phyloP scores from a whole-genome alignment of 164 flowering plant genomes.

The Tetrastigma voinierianum region DNA sequence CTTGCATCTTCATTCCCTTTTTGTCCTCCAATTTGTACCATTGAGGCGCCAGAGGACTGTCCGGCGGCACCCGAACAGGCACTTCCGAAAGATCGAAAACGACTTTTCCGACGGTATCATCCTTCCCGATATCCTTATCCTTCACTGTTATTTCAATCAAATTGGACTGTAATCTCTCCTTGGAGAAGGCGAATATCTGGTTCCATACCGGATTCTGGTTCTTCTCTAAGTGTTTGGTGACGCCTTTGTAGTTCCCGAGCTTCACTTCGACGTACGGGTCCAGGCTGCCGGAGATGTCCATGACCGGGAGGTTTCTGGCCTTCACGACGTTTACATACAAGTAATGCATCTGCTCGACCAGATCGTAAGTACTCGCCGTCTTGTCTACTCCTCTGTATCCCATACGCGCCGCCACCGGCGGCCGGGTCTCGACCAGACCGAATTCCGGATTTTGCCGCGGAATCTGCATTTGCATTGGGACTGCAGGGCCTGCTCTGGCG shows the following conservation, averaged over 20 bases:
- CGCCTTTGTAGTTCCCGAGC: constrained; percentile 82
- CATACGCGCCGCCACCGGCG: constrained; percentile 69
- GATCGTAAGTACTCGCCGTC: constrained; percentile 61
- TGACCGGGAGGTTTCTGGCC: constrained; percentile 71
- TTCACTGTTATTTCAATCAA: constrained; percentile 61
- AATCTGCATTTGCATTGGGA: constrained; percentile 50
- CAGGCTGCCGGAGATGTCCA: constrained; percentile 69
- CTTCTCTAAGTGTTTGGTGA: constrained; percentile 69
- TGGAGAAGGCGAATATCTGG: constrained; percentile 71
- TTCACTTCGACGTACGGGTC: constrained; percentile 91
- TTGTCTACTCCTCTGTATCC: constrained; percentile 61
- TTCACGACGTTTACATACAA: constrained; percentile 75
- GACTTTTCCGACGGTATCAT: constrained; percentile 71
- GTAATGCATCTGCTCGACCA: constrained; percentile 78
- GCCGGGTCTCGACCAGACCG: constrained; percentile 65
- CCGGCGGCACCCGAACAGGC: constrained; percentile 83
- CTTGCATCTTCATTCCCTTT: constrained; percentile 49
- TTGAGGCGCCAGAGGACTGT: constrained; percentile 85
- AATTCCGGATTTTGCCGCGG: constrained; percentile 52
- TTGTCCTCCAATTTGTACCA: constrained; percentile 76
- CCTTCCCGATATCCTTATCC: constrained; percentile 70
- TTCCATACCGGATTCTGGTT: constrained; percentile 72
- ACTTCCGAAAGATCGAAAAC: constrained; percentile 58
- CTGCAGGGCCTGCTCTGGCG: constrained; percentile 32
- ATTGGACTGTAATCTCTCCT: constrained; percentile 56